phyloP scores from a whole-genome alignment of 2,329 filamentous ascomycete genomes.

The Akanthomyces lecanii region DNA sequence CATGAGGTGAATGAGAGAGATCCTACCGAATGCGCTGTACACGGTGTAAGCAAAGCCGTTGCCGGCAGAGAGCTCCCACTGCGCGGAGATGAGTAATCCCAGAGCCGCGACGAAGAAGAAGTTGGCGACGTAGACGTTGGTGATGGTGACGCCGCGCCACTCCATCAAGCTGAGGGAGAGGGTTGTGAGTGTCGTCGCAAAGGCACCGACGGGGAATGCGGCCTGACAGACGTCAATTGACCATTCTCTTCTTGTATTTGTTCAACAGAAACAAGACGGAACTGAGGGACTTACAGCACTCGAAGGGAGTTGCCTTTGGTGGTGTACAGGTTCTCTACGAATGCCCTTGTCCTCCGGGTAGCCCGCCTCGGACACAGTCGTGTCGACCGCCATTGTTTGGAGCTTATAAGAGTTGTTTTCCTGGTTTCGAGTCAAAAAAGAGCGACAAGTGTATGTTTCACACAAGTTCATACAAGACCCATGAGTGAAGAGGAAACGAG shows the following conservation, averaged over 20 bases:
- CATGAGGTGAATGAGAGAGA: not conserved
- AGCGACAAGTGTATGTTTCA: no score
- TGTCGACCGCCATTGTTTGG: not conserved
- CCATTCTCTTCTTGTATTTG: not conserved
- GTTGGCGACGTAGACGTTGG: constrained; percentile 50
- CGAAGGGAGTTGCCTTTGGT: not conserved
- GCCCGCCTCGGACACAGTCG: not conserved
- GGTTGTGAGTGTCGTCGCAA: constrained; percentile 51
- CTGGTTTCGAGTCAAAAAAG: no score
- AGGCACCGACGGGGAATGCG: constrained; percentile 47
- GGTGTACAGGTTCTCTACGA: not conserved
- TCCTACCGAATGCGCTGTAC: constrained; percentile 47
- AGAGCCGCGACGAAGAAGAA: constrained; percentile 49
- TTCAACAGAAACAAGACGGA: no score
- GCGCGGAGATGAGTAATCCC: constrained; percentile 50
- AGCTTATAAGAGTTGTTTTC: not conserved
- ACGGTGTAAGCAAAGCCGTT: constrained; percentile 52
- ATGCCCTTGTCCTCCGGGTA: not conserved
- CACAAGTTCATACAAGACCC: no score
- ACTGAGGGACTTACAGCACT: not conserved
- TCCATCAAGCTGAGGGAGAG: constrained; percentile 52
- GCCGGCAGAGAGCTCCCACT: constrained; percentile 51
- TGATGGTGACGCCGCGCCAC: constrained; percentile 46
- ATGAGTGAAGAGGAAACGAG: no score
- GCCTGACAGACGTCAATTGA: constrained; percentile 28